phyloP scores from a whole-genome alignment of 2,329 filamentous ascomycete species.

The Didymella pinodella region DNA sequence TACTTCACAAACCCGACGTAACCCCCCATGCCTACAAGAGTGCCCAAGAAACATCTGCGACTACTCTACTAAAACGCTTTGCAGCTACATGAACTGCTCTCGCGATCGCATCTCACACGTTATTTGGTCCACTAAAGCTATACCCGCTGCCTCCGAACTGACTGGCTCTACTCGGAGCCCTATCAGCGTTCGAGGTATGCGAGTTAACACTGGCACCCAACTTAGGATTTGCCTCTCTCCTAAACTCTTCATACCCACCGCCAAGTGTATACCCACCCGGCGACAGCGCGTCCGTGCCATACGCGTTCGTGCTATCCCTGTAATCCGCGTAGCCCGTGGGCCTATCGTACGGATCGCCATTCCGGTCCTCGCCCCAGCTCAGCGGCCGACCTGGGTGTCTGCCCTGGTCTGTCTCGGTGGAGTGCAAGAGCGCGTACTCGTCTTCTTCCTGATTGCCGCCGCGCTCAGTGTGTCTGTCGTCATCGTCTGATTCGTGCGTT shows the following conservation, averaged over 20 bases:
- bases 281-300: constrained; percentile 41
- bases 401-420: constrained; percentile 50
- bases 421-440: constrained; percentile 60
- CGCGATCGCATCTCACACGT: constrained; percentile 1
- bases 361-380: constrained; percentile 50
- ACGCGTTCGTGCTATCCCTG: constrained; percentile 48
- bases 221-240: constrained; percentile 31
- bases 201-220: constrained; percentile 16
- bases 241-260: constrained; percentile 48
- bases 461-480: constrained; percentile 49
- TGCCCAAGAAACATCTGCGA: not conserved
- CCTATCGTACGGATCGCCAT: constrained; percentile 25
- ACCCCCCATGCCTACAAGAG: constrained; percentile 4
- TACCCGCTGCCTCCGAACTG: constrained; percentile 33
- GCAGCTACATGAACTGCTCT: not conserved
- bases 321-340: constrained; percentile 47
- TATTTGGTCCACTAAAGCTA: constrained; percentile 26
- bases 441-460: constrained; percentile 59
- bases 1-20: not conserved
- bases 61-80: not conserved
- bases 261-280: constrained; percentile 27
- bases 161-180: constrained; percentile 21
- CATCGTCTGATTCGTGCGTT: constrained; percentile 51
- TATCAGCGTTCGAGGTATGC: constrained; percentile 5
- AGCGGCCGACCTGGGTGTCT: constrained; percentile 51